A percentile compares a stretch with the other conserved stretches of the same genome.
Evolutionary conservation across 345 rosid species (phyloP).

Genomic region (Atalantia buxifolia): DNA sequence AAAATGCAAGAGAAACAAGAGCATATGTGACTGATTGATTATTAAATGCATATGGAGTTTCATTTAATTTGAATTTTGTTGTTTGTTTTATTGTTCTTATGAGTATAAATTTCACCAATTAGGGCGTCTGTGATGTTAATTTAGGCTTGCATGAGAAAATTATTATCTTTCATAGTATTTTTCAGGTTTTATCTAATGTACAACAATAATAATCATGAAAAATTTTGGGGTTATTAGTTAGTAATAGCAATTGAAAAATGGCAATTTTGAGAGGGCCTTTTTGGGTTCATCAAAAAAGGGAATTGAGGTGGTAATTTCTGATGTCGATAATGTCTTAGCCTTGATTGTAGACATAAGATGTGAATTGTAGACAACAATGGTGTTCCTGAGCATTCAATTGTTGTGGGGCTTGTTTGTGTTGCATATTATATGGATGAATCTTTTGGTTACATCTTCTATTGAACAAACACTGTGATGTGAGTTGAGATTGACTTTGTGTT

Average conservation of each 20-base stretch:
- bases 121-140: not conserved
- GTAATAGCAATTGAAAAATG: not conserved
- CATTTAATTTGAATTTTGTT: not conserved
- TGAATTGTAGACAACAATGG: too few species aligned
- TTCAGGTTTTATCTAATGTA: too few species aligned
- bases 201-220: too few species aligned
- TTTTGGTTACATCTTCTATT: not conserved
- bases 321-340: not conserved
- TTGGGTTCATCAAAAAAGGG: not conserved
- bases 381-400: not conserved
- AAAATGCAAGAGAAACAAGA: not conserved
- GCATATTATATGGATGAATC: not conserved
- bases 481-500: not conserved
- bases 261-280: not conserved
- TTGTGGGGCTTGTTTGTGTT: not conserved
- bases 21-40: not conserved
- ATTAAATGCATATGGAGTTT: not conserved
- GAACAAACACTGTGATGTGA: not conserved
- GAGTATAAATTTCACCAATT: not conserved
- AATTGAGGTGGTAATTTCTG: not conserved
- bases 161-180: not conserved
- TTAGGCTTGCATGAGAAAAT: not conserved
- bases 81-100: not conserved
- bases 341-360: not conserved
- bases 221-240: not conserved